These are phyloP conservation scores for Solanum chmielewskii DNA, from an alignment of 257 asterid species.

Conservation along the genomic window DNA sequence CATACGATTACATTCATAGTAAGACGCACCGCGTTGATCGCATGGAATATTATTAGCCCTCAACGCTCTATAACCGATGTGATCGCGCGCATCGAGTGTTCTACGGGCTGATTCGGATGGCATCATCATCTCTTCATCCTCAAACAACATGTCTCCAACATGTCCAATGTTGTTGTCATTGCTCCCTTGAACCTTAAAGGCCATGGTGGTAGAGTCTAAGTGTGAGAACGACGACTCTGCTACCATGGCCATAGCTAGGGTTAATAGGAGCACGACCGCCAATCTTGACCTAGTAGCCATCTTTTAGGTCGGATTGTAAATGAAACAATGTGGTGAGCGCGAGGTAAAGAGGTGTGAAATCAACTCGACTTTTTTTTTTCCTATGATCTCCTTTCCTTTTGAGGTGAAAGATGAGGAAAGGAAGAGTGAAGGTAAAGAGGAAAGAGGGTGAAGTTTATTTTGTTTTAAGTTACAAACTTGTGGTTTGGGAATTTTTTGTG, in stretches of 20 bases:
- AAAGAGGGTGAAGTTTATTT: neutral
- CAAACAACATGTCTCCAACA: neutral
- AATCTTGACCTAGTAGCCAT: neutral
- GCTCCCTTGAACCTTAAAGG: neutral
- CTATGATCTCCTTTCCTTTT: neutral
- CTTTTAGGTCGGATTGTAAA: neutral
- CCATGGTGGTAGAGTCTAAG: neutral
- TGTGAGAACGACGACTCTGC: neutral
- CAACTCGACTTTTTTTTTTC: neutral
- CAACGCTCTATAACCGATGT: neutral
- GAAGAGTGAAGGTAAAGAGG: neutral
- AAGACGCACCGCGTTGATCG: neutral
- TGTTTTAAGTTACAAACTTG: neutral
- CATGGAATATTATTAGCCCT: neutral
- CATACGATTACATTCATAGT: neutral
- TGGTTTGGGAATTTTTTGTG: neutral
- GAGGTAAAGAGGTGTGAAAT: neutral
- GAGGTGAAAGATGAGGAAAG: neutral
- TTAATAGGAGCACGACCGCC: neutral
- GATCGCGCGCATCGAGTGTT: neutral
- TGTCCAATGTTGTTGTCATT: neutral
- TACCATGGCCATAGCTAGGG: neutral
- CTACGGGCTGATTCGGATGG: neutral
- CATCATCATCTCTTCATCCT: neutral
- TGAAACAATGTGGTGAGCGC: neutral